Evolutionary conservation across 192 early-diverging fungal genomes (phyloP).

Genomic region (Chytriomyces sp.): DNA sequence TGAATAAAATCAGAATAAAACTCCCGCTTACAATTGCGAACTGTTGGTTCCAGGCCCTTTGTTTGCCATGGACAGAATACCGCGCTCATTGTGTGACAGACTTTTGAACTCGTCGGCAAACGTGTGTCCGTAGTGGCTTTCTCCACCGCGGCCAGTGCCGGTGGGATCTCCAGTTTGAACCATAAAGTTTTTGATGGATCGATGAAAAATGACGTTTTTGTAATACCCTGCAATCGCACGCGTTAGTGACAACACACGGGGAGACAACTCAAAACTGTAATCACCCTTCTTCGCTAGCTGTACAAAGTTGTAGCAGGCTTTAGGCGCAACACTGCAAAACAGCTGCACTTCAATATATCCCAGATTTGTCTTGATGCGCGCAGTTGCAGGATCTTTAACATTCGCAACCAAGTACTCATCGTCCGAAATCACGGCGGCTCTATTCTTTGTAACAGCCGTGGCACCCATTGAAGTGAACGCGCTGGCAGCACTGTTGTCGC

Average conservation of each 20-base stretch:
- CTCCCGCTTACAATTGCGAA: conserved; percentile 65
- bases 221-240: conserved; percentile 66
- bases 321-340: conserved; percentile 76
- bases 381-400: conserved; percentile 80
- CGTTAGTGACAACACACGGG: conserved; percentile 28
- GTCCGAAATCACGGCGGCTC: conserved; percentile 70
- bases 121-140: conserved; percentile 49
- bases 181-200: conserved; percentile 66
- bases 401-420: conserved; percentile 90
- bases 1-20: conserved; percentile 17
- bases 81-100: conserved; percentile 78
- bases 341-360: conserved; percentile 84
- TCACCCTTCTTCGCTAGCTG: conserved; percentile 73
- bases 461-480: conserved; percentile 90
- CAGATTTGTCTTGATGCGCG: conserved; percentile 77
- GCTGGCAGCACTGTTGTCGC: conserved; percentile 74
- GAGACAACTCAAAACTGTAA: not conserved
- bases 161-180: conserved; percentile 62
- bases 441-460: conserved; percentile 71
- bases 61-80: conserved; percentile 95
- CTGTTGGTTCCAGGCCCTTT: conserved; percentile 88
- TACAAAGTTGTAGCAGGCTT: conserved; percentile 92
- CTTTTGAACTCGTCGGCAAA: conserved; percentile 64
- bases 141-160: conserved; percentile 58
- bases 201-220: conserved; percentile 81